Evolutionary conservation across 805 yeast species (phyloP).

Genomic region (Saturnispora serradocipensis): DNA sequence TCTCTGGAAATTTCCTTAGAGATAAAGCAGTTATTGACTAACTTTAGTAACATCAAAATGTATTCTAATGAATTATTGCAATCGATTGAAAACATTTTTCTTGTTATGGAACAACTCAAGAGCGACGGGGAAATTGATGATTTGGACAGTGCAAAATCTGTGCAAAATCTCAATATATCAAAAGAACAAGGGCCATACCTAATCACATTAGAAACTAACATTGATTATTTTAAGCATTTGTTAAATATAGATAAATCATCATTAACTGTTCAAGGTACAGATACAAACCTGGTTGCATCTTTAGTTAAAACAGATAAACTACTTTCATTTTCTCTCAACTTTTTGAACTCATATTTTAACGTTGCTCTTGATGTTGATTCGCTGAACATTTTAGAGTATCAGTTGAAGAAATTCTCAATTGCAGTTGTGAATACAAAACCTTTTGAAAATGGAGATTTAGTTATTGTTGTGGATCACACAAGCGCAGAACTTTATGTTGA

Average conservation of each 20-base stretch:
- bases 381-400: conserved; percentile 11
- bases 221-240: conserved; percentile 16
- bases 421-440: conserved; percentile 19
- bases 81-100: conserved; percentile 5
- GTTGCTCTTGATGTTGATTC: conserved; percentile 9
- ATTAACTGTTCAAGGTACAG: conserved; percentile 16
- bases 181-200: conserved; percentile 12
- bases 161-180: background rate
- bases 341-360: conserved; percentile 7
- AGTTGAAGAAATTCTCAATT: conserved; percentile 9
- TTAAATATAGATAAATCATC: conserved; percentile 19
- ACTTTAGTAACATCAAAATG: conserved; percentile 9
- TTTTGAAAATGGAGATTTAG: conserved; percentile 17
- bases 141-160: conserved; percentile 7
- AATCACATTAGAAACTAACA: conserved; percentile 14
- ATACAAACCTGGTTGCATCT: conserved; percentile 12
- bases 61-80: background rate
- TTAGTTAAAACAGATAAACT: conserved; percentile 12
- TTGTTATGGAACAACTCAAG: background rate
- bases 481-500: conserved; percentile 12
- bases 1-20: conserved; percentile 16
- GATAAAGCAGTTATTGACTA: conserved; percentile 13
- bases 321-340: conserved; percentile 18
- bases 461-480: conserved; percentile 13
- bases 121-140: conserved; percentile 5